These are phyloP conservation scores for Mycena metata DNA, from an alignment of 768 basidiomycete species.

Conservation along the genomic window DNA sequence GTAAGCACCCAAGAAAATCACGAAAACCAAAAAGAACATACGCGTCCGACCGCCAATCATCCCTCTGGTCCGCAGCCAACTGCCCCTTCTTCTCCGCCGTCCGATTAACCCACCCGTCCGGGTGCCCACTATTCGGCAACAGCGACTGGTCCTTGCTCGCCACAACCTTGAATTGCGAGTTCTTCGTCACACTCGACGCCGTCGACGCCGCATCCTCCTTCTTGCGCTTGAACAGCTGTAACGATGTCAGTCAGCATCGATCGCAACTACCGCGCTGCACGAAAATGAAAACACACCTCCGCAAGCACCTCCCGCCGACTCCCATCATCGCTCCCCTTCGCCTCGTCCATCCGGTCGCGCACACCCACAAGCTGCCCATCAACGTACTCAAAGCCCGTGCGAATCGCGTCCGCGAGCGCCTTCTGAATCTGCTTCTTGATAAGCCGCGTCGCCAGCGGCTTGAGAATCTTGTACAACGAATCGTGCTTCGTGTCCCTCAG, in stretches of 20 bases:
- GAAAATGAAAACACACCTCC: slow-evolving; percentile 57
- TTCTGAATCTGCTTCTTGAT: slow-evolving; percentile 81
- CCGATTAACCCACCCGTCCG: slow-evolving; percentile 80
- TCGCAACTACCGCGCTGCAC: background rate
- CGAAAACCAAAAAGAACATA: slow-evolving; percentile 36
- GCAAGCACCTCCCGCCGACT: slow-evolving; percentile 66
- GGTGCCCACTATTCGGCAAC: slow-evolving; percentile 72
- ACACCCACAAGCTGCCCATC: slow-evolving; percentile 93
- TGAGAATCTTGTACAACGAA: slow-evolving; percentile 86
- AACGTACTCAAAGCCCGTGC: slow-evolving; percentile 86
- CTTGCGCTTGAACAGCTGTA: slow-evolving; percentile 75
- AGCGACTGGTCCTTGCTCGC: slow-evolving; percentile 78
- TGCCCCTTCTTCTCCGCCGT: slow-evolving; percentile 54
- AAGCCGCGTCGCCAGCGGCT: slow-evolving; percentile 82
- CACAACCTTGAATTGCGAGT: slow-evolving; percentile 86
- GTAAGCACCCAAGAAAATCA: background rate
- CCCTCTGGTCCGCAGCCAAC: slow-evolving; percentile 45
- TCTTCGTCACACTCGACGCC: slow-evolving; percentile 10
- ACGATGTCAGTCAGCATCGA: too few relatives aligned
- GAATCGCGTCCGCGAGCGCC: slow-evolving; percentile 73
- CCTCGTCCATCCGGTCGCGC: slow-evolving; percentile 81
- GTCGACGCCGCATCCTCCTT: slow-evolving; percentile 53
- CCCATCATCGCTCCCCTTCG: slow-evolving; percentile 52
- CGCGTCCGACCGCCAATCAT: slow-evolving; percentile 62
- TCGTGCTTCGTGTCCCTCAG: slow-evolving; percentile 95